A percentile compares a stretch with the other conserved stretches of the same genome.
These are phyloP conservation scores for Thalassiosira hispida DNA, from an alignment of 352 stramenopile genomes.

Conservation along the genomic window DNA sequence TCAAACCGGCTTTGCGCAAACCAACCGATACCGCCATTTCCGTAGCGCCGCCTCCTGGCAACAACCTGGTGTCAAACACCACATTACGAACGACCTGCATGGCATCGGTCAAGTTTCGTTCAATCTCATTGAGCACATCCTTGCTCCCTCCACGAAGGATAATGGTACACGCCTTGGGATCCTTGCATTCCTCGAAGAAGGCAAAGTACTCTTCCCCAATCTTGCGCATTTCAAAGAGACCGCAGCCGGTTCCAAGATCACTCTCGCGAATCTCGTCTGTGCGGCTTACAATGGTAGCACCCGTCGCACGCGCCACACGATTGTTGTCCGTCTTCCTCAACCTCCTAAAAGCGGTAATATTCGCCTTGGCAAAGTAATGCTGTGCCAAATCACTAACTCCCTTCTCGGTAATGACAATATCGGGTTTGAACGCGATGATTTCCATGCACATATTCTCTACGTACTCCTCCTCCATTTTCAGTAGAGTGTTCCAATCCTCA, in stretches of 20 bases:
- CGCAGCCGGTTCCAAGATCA: constrained; percentile 98
- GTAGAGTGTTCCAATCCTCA: constrained; percentile 97
- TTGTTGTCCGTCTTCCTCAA: constrained; percentile 99
- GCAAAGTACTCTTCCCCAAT: constrained; percentile 97
- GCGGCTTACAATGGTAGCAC: constrained; percentile 97
- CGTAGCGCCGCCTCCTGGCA: constrained; percentile 95
- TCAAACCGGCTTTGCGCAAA: constrained; percentile 88
- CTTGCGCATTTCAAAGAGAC: constrained; percentile 97
- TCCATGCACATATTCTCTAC: constrained; percentile 99
- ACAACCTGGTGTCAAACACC: constrained; percentile 96
- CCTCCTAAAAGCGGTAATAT: constrained; percentile 98
- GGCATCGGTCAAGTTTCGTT: constrained; percentile 98
- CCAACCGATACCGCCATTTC: constrained; percentile 98
- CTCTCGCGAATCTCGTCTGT: constrained; percentile 98
- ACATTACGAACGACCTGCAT: constrained; percentile 99
- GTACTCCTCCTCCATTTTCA: constrained; percentile 99
- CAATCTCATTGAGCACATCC: constrained; percentile 99
- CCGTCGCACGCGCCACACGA: constrained; percentile 94
- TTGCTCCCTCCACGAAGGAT: constrained; percentile 98
- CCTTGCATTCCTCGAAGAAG: constrained; percentile 98
- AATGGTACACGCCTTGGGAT: constrained; percentile 98
- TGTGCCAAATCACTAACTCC: constrained; percentile 98
- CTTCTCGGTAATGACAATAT: constrained; percentile 99
- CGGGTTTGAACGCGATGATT: constrained; percentile 98
- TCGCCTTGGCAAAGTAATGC: constrained; percentile 99